Evolutionary conservation across 1,284 basidiomycete species (phyloP).

Genomic region (Filobasidium uniguttulatum): DNA sequence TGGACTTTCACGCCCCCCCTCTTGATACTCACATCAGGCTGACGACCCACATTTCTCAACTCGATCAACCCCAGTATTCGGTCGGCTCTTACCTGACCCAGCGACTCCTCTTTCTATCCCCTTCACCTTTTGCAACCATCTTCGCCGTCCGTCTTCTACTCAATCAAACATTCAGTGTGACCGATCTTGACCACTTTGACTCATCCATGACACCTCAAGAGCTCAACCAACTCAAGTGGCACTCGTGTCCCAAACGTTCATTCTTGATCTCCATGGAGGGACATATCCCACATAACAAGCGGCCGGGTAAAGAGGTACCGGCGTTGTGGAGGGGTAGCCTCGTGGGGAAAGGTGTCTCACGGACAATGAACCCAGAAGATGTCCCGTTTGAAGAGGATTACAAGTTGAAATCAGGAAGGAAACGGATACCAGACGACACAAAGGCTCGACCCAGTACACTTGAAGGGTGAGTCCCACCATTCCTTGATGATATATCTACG

Average conservation of each 20-base stretch:
- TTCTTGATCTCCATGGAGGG: slow-evolving; percentile 14
- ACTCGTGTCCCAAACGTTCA: slow-evolving; percentile 13
- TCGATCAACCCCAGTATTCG: slow-evolving; percentile 20
- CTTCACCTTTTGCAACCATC: slow-evolving; percentile 30
- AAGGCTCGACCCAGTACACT: slow-evolving; percentile 32
- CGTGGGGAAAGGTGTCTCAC: slow-evolving; percentile 8
- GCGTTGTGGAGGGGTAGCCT: slow-evolving; percentile 28
- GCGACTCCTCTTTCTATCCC: slow-evolving; percentile 23
- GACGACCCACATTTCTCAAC: too few species aligned
- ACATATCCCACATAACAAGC: slow-evolving; percentile 10
- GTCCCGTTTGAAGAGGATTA: slow-evolving; percentile 8
- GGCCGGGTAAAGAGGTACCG: slow-evolving; percentile 20
- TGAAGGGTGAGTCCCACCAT: slow-evolving; percentile 23
- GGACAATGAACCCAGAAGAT: slow-evolving; percentile 1
- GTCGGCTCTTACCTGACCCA: slow-evolving; percentile 25
- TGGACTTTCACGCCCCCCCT: too few species aligned
- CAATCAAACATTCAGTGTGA: slow-evolving; percentile 25
- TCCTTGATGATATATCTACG: neutral
- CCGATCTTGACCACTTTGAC: slow-evolving; percentile 18
- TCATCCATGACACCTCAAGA: slow-evolving; percentile 1
- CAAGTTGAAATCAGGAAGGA: slow-evolving; percentile 22
- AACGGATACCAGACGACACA: slow-evolving; percentile 31
- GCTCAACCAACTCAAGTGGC: neutral
- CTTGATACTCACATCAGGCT: too few species aligned
- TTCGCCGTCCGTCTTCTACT: slow-evolving; percentile 32